These are phyloP conservation scores for Cryphonectria nitschkei DNA, from an alignment of 2,329 filamentous ascomycete species.

Conservation along the genomic window DNA sequence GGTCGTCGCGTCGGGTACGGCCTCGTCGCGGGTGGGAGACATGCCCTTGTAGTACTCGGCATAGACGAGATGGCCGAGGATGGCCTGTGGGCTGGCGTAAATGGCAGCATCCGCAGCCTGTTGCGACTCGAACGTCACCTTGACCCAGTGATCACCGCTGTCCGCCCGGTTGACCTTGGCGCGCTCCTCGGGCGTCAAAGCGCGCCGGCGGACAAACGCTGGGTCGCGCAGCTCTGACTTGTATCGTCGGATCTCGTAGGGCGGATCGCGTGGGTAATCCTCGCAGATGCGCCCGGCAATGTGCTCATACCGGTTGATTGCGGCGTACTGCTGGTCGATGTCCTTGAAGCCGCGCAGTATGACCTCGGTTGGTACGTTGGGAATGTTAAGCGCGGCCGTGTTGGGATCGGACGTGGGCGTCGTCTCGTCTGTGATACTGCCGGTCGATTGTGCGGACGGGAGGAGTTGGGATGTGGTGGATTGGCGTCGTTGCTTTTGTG, in stretches of 20 bases:
- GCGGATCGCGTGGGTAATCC: constrained; percentile 88
- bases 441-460: constrained; percentile 11
- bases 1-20: constrained; percentile 58
- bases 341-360: constrained; percentile 80
- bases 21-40: constrained; percentile 65
- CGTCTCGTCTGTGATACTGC: constrained; percentile 31
- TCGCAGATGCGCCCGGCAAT: constrained; percentile 88
- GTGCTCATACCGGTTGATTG: constrained; percentile 85
- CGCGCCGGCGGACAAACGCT: constrained; percentile 66
- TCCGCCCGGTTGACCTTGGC: constrained; percentile 79
- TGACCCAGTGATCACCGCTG: constrained; percentile 90
- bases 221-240: constrained; percentile 75
- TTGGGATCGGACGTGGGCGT: constrained; percentile 25
- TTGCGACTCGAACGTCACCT: constrained; percentile 77
- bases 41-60: constrained; percentile 72
- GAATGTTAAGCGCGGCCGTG: constrained; percentile 37
- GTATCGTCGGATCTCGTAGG: constrained; percentile 69
- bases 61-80: constrained; percentile 71
- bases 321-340: constrained; percentile 75
- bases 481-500: constrained; percentile 21
- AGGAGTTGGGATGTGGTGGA: constrained; percentile 25
- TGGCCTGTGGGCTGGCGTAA: constrained; percentile 71
- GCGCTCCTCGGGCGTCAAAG: constrained; percentile 73
- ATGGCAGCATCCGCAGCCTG: constrained; percentile 72
- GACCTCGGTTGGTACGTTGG: constrained; percentile 67